These are phyloP conservation scores for Backusella luteola DNA, from an alignment of 192 early-diverging fungal genomes.

Conservation along the genomic window DNA sequence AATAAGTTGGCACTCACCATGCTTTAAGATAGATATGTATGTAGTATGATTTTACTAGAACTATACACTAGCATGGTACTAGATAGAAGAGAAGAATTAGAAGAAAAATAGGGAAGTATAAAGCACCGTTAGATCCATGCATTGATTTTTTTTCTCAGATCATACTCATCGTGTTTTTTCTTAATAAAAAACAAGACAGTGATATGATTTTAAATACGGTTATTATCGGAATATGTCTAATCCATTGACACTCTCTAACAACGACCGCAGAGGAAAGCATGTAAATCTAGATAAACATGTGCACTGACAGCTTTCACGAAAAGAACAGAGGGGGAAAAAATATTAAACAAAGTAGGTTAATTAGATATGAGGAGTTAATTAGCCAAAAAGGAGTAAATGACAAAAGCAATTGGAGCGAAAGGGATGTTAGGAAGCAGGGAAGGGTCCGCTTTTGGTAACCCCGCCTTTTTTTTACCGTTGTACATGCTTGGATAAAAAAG, in stretches of 20 bases:
- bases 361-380: constrained; percentile 3
- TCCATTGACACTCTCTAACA: background rate
- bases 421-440: background rate
- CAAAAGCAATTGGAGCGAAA: background rate
- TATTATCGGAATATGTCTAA: background rate
- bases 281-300: background rate
- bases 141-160: background rate
- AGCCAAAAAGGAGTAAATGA: background rate
- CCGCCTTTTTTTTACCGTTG: background rate
- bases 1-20: background rate
- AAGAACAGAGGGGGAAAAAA: background rate
- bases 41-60: background rate
- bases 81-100: background rate
- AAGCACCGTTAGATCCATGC: background rate
- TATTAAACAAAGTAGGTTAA: background rate
- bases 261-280: background rate
- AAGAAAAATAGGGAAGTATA: background rate
- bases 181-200: background rate
- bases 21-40: background rate
- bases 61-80: background rate
- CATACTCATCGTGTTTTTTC: background rate
- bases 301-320: background rate
- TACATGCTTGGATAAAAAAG: background rate
- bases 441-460: background rate
- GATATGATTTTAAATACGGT: background rate